A percentile compares a stretch with the other conserved stretches of the same genome.
Evolutionary conservation across 306 rosid species (phyloP).

Genomic region (Amphicarpaea edgeworthii): DNA sequence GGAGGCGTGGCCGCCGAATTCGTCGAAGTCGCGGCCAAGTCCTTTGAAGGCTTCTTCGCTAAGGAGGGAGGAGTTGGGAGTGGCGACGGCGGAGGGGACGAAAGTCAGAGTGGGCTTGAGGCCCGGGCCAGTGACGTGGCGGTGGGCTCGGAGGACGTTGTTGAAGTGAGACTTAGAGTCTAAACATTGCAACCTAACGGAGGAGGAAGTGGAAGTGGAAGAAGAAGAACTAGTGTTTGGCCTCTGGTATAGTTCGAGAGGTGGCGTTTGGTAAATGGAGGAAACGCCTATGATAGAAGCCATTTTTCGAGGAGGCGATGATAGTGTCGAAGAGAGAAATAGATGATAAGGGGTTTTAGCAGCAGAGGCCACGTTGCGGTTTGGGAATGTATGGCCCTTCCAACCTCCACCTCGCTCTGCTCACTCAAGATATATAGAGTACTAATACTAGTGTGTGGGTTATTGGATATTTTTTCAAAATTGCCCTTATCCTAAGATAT

Average conservation of each 20-base stretch:
- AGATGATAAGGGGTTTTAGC: conserved; percentile 26
- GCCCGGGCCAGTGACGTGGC: conserved; percentile 12
- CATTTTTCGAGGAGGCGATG: conserved; percentile 53
- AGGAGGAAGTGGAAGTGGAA: conserved; percentile 53
- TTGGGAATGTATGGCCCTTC: conserved; percentile 41
- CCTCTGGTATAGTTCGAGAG: conserved; percentile 55
- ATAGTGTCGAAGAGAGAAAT: too few species aligned
- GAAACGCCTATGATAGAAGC: conserved; percentile 75
- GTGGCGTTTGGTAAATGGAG: conserved; percentile 63
- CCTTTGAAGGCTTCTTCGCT: conserved; percentile 94
- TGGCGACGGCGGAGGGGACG: conserved; percentile 76
- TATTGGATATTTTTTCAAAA: background rate
- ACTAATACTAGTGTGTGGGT: too few species aligned
- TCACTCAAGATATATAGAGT: background rate
- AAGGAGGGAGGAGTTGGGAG: conserved; percentile 92
- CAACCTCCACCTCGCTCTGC: conserved; percentile 42
- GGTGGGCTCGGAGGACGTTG: conserved; percentile 57
- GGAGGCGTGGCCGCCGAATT: conserved; percentile 39
- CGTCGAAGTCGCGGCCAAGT: conserved; percentile 55
- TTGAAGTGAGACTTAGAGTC: conserved; percentile 68
- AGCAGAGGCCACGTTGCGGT: conserved; percentile 11
- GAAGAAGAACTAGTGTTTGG: conserved; percentile 45
- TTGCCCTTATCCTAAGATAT: background rate
- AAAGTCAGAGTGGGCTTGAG: conserved; percentile 46
- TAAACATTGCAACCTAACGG: conserved; percentile 54